A percentile compares a stretch with the other conserved stretches of the same genome.
Conservation (phyloP, 164 flowering plant genomes). For the Dillenia suffruticosa region DNA sequence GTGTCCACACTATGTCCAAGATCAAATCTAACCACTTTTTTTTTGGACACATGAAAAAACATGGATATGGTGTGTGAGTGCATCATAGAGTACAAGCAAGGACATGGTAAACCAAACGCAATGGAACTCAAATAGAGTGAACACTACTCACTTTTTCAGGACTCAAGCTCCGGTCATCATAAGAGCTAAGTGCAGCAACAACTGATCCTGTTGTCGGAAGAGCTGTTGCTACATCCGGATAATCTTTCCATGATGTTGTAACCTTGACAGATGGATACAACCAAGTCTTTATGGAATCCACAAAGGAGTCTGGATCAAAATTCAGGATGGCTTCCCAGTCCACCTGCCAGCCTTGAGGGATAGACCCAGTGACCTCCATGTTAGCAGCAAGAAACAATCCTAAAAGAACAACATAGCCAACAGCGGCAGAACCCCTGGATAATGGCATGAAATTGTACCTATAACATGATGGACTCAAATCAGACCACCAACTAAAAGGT, state of each 20-base stretch:
- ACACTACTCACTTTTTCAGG: conserved; percentile 9
- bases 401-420: conserved; percentile 80
- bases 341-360: conserved; percentile 80
- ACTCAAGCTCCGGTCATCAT: conserved; percentile 31
- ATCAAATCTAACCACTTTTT: no score
- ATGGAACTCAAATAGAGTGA: no score
- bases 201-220: conserved; percentile 73
- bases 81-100: no score
- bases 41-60: no score
- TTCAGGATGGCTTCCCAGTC: conserved; percentile 96
- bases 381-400: conserved; percentile 92
- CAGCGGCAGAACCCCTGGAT: conserved; percentile 84
- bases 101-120: no score
- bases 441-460: conserved; percentile 99
- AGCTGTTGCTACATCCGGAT: conserved; percentile 75
- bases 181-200: conserved; percentile 78
- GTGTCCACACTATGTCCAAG: no score
- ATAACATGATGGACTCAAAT: conserved; percentile 12
- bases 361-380: conserved; percentile 79
- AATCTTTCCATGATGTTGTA: conserved; percentile 73
- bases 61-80: no score
- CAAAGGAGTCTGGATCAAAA: conserved; percentile 50
- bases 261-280: conserved; percentile 72
- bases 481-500: background rate
- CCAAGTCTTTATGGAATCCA: conserved; percentile 75